Conservation (phyloP, 2,329 filamentous ascomycete species). For the Dactylonectria estremocensis region DNA sequence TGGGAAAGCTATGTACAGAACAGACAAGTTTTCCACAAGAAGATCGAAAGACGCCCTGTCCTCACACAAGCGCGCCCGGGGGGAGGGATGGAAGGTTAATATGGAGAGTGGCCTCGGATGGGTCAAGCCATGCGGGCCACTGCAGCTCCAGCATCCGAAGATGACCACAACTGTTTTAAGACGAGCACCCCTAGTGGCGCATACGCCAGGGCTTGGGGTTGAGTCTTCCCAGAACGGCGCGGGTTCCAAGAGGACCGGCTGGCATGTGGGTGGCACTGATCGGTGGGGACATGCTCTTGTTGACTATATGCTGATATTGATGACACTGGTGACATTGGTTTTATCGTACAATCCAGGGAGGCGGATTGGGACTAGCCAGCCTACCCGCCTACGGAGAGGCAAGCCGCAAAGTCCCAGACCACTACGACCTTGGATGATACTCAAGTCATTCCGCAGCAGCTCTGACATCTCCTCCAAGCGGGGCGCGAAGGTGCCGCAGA, state of each 20-base stretch:
- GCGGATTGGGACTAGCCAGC: neutral
- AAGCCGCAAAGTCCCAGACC: neutral
- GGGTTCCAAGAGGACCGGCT: neutral
- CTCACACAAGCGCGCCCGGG: neutral
- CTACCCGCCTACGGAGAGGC: too few relatives aligned
- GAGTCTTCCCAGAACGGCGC: neutral
- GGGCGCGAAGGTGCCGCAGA: neutral
- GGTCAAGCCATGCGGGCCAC: neutral
- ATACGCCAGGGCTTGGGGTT: neutral
- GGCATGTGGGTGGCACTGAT: neutral
- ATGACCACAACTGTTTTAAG: neutral
- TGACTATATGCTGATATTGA: neutral
- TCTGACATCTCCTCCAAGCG: neutral
- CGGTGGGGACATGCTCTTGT: too few relatives aligned
- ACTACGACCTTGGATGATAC: neutral
- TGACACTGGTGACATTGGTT: slow-evolving; percentile 1
- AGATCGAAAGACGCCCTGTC: neutral
- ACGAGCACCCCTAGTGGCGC: slow-evolving; percentile 6
- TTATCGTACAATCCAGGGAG: neutral
- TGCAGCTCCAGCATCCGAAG: neutral
- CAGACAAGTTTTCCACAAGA: neutral
- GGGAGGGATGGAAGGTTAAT: slow-evolving; percentile 8
- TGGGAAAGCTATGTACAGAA: neutral
- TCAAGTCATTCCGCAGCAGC: neutral
- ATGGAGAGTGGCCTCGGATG: neutral